A percentile compares a stretch with the other conserved stretches of the same genome.
Evolutionary conservation across 352 stramenopile species (phyloP).

Genomic region (Globisporangium paddicum): DNA sequence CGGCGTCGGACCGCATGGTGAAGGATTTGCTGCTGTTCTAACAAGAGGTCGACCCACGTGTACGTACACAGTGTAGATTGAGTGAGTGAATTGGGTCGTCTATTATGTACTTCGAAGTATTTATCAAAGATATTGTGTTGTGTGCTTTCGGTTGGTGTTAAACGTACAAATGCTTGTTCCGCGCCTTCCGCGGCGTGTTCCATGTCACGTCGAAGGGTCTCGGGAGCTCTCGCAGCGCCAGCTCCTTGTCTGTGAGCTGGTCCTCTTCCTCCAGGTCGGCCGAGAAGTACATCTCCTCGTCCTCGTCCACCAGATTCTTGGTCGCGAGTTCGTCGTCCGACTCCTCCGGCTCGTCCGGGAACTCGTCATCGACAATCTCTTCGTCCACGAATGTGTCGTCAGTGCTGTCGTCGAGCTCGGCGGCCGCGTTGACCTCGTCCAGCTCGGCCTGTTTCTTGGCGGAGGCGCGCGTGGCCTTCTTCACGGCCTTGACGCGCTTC

Average conservation of each 20-base stretch:
- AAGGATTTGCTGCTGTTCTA: constrained; percentile 85
- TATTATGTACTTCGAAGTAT: constrained; percentile 24
- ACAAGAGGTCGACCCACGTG: background rate
- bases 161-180: constrained; percentile 81
- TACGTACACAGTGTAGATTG: background rate
- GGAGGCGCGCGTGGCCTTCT: constrained; percentile 13
- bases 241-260: constrained; percentile 31
- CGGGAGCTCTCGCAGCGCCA: constrained; percentile 32
- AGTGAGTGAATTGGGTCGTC: background rate
- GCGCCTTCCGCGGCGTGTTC: constrained; percentile 44
- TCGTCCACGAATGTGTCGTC: constrained; percentile 26
- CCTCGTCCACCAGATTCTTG: constrained; percentile 21
- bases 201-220: constrained; percentile 76
- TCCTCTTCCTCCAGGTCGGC: constrained; percentile 30
- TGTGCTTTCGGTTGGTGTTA: constrained; percentile 21
- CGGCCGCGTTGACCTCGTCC: constrained; percentile 1
- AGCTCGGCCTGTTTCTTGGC: constrained; percentile 18
- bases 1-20: constrained; percentile 78
- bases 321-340: constrained; percentile 13
- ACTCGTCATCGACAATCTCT: constrained; percentile 24
- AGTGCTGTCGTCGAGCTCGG: constrained; percentile 17
- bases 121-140: constrained; percentile 17
- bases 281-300: constrained; percentile 50
- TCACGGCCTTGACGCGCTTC: constrained; percentile 23
- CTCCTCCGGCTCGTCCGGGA: constrained; percentile 15